These are phyloP conservation scores for Teunomyces stri DNA, from an alignment of 805 yeast species.

Conservation along the genomic window DNA sequence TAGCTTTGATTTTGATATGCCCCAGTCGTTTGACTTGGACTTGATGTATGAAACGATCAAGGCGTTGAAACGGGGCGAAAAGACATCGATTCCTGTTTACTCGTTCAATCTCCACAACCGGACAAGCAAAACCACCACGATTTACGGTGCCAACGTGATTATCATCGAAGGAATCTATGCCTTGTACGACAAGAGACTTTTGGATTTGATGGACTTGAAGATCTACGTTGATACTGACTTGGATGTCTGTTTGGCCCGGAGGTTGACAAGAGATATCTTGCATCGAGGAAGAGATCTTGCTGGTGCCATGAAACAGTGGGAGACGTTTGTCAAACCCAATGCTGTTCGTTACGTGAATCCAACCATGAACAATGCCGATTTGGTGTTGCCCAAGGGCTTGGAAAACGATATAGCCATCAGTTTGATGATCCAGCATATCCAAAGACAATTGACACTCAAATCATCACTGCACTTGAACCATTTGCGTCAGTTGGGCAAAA, in stretches of 20 bases:
- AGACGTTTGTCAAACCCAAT: conserved; percentile 86
- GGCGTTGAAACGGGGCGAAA: conserved; percentile 65
- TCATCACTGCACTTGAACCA: conserved; percentile 66
- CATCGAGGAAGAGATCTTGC: conserved; percentile 80
- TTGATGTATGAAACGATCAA: conserved; percentile 59
- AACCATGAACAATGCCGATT: conserved; percentile 75
- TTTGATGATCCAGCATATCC: conserved; percentile 75
- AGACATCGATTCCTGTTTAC: conserved; percentile 41
- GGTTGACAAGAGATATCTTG: conserved; percentile 82
- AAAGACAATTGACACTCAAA: conserved; percentile 64
- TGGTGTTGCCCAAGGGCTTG: conserved; percentile 86
- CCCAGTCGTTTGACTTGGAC: conserved; percentile 81
- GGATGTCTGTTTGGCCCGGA: conserved; percentile 86
- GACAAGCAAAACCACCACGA: conserved; percentile 64
- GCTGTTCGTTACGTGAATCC: conserved; percentile 74
- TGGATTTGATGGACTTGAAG: conserved; percentile 78
- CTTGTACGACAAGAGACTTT: conserved; percentile 63
- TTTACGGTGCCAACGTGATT: conserved; percentile 92
- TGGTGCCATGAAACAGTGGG: conserved; percentile 90
- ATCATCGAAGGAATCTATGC: conserved; percentile 92
- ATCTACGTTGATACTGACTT: conserved; percentile 92
- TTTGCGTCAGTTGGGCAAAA: conserved; percentile 54
- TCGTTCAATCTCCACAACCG: conserved; percentile 71
- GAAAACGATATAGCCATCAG: conserved; percentile 80
- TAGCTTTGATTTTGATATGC: conserved; percentile 84